Evolutionary conservation across 768 basidiomycete genomes (phyloP).

Genomic region (Podaxis sp.): DNA sequence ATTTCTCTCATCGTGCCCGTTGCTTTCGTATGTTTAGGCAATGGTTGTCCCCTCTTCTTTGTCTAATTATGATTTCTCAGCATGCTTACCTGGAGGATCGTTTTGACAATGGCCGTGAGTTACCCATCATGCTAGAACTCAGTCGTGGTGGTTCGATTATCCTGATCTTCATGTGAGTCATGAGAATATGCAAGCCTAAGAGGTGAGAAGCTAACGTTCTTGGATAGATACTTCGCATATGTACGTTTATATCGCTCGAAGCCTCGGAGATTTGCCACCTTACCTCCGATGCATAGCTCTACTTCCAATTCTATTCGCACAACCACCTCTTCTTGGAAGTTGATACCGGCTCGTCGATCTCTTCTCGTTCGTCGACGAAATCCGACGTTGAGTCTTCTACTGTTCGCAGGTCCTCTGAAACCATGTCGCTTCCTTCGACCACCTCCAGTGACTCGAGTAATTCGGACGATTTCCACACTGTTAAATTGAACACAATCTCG

Average conservation of each 20-base stretch:
- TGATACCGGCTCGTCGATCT: conserved; percentile 19
- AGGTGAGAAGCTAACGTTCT: background rate
- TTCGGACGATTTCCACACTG: conserved; percentile 19
- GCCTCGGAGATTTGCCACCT: background rate
- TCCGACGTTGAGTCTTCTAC: background rate
- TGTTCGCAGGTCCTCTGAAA: conserved; percentile 12
- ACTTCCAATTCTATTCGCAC: conserved; percentile 54
- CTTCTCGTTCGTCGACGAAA: conserved; percentile 11
- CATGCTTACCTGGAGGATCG: conserved; percentile 32
- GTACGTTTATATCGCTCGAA: conserved; percentile 12
- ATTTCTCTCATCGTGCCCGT: conserved; percentile 65
- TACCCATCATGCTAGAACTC: conserved; percentile 36
- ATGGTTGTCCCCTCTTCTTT: conserved; percentile 16
- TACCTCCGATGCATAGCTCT: conserved; percentile 27
- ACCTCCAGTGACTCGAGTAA: conserved; percentile 8
- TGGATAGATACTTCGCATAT: conserved; percentile 24
- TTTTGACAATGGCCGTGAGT: conserved; percentile 31
- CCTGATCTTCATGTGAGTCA: conserved; percentile 37
- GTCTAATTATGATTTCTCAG: conserved; percentile 15
- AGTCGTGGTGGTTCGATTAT: conserved; percentile 46
- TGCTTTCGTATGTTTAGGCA: conserved; percentile 40
- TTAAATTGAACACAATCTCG: conserved; percentile 31
- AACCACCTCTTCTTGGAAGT: conserved; percentile 39
- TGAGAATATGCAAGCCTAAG: background rate
- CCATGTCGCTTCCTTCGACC: conserved; percentile 17